These are phyloP conservation scores for Coleophoma eucalyptorum DNA, from an alignment of 2,329 filamentous ascomycete species.

Conservation along the genomic window DNA sequence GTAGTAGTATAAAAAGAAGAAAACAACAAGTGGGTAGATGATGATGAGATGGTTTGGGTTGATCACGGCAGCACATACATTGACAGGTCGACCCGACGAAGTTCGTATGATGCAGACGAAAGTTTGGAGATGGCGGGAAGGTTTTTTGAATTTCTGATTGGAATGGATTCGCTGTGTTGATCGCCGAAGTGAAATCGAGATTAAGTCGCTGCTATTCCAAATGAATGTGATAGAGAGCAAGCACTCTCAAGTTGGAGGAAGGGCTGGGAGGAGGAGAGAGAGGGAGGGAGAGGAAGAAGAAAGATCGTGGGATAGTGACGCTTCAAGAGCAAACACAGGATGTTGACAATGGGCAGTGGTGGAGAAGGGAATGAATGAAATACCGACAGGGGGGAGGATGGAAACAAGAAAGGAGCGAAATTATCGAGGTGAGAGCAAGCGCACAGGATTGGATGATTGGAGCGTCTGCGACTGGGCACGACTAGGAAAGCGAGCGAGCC, in stretches of 20 bases:
- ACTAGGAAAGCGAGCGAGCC: too few species aligned
- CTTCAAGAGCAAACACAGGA: conserved; percentile 7
- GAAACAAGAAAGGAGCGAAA: conserved; percentile 1
- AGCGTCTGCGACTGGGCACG: not conserved
- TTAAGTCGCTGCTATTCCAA: conserved; percentile 26
- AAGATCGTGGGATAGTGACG: not conserved
- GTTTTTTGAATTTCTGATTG: conserved; percentile 7
- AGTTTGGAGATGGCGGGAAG: conserved; percentile 1
- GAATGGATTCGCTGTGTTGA: conserved; percentile 2
- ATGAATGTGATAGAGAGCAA: conserved; percentile 31
- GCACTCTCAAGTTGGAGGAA: conserved; percentile 29
- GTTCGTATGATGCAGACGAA: not conserved
- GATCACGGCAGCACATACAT: not conserved
- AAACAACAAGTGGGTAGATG: not conserved
- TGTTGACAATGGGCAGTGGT: conserved; percentile 12
- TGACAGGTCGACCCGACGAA: not conserved
- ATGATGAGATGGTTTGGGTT: not conserved
- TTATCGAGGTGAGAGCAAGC: not conserved
- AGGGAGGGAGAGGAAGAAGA: not conserved
- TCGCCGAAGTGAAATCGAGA: conserved; percentile 7
- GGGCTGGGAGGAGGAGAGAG: conserved; percentile 14
- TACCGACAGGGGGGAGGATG: not conserved
- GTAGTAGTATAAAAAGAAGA: not conserved
- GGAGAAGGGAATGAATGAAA: conserved; percentile 1
- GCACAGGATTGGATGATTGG: not conserved